Conservation (phyloP, 345 rosid species). For the Kernera saxatilis region DNA sequence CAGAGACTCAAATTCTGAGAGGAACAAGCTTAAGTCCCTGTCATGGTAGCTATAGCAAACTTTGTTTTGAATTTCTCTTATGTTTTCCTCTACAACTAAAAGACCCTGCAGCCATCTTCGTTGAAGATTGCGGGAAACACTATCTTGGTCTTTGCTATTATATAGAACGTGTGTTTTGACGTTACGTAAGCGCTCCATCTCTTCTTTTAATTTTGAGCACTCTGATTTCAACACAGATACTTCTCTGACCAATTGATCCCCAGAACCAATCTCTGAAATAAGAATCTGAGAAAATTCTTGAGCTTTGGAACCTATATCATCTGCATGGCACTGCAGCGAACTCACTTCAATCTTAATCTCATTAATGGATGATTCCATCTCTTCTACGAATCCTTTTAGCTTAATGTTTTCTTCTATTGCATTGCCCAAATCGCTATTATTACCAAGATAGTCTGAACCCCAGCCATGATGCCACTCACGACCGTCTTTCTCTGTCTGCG, state of each 20-base stretch:
- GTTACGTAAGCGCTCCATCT: conserved; percentile 45
- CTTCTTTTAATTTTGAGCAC: conserved; percentile 68
- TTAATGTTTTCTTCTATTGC: conserved; percentile 66
- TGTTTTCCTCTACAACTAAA: conserved; percentile 60
- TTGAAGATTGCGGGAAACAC: conserved; percentile 41
- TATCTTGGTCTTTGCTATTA: conserved; percentile 36
- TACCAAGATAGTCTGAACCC: conserved; percentile 63
- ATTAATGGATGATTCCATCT: conserved; percentile 67
- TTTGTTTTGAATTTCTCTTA: conserved; percentile 67
- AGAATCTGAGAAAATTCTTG: conserved; percentile 65
- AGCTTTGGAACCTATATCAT: conserved; percentile 65
- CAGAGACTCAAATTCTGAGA: conserved; percentile 60
- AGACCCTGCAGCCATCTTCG: conserved; percentile 65
- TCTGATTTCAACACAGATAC: conserved; percentile 75
- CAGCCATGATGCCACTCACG: conserved; percentile 59
- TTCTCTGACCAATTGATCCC: conserved; percentile 66
- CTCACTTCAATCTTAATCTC: conserved; percentile 71
- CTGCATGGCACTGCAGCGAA: conserved; percentile 64
- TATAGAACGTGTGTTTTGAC: conserved; percentile 35
- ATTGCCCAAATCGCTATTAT: conserved; percentile 57
- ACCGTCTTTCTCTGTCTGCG: conserved; percentile 47
- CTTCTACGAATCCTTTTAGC: conserved; percentile 76
- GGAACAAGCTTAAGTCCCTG: conserved; percentile 50
- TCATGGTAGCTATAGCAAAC: conserved; percentile 62
- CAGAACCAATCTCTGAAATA: conserved; percentile 73